These are phyloP conservation scores for Coix lacrymajobi DNA, from an alignment of 176 grass and related monocot genomes.

Conservation along the genomic window DNA sequence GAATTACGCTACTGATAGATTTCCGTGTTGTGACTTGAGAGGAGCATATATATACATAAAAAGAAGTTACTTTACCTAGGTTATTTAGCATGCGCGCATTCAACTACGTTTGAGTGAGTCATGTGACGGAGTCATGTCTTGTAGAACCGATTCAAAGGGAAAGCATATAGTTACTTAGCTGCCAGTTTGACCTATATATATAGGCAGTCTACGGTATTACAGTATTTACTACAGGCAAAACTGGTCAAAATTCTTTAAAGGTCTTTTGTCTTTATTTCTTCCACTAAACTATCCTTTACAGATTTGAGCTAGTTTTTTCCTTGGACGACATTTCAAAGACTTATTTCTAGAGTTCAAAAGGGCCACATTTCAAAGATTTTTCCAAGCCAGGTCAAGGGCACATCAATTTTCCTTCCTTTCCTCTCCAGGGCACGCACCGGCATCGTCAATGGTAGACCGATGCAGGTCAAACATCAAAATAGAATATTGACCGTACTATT, in stretches of 20 bases:
- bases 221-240: not conserved
- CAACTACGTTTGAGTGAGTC: not conserved
- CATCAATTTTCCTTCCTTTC: not conserved
- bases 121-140: not conserved
- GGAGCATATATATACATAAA: not conserved
- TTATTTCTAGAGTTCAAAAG: not conserved
- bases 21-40: not conserved
- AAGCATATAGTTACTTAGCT: not conserved
- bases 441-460: not conserved
- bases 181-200: not conserved
- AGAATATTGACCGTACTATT: not conserved
- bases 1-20: too few species aligned
- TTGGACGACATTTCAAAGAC: conserved; percentile 15
- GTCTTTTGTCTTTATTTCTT: not conserved
- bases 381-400: conserved; percentile 13
- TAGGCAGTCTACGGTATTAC: not conserved
- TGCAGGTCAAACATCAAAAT: not conserved
- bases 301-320: not conserved
- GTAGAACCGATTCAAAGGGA: conserved; percentile 17
- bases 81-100: not conserved
- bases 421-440: not conserved
- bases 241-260: conserved; percentile 3
- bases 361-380: not conserved
- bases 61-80: not conserved
- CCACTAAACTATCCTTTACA: not conserved